phyloP scores from a whole-genome alignment of 202 grass and related monocot species.

The Setaria italica region DNA sequence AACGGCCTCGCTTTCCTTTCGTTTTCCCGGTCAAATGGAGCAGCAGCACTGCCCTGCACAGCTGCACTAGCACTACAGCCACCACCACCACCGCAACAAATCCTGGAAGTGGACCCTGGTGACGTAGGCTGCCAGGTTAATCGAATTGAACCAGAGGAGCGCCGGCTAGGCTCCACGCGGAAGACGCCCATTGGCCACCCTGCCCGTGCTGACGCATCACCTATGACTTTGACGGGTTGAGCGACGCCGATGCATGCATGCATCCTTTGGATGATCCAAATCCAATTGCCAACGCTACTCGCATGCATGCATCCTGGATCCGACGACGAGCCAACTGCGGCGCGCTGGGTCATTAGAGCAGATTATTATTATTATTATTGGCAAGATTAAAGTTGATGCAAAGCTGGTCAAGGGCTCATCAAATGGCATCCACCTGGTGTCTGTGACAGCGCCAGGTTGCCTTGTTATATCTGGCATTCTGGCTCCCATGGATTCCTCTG shows the following conservation, averaged over 20 bases:
- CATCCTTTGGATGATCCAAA: not conserved
- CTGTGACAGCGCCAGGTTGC: not conserved
- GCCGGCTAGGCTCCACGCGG: not conserved
- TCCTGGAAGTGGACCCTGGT: not conserved
- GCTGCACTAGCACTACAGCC: not conserved
- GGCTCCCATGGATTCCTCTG: not conserved
- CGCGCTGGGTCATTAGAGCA: not conserved
- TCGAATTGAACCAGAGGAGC: not conserved
- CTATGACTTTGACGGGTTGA: not conserved
- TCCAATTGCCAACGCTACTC: not conserved
- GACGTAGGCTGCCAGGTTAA: not conserved
- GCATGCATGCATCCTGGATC: not conserved
- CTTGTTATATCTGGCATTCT: not conserved
- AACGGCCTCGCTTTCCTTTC: not conserved
- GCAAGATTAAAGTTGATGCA: not conserved
- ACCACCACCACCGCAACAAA: not conserved
- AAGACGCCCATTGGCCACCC: not conserved
- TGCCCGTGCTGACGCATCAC: not conserved
- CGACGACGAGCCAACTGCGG: not conserved
- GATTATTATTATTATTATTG: not conserved
- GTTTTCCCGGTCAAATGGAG: not conserved
- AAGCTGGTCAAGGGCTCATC: conserved; percentile 2
- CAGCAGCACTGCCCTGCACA: too few relatives aligned
- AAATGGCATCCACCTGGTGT: not conserved
- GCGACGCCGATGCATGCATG: not conserved